Evolutionary conservation across 2,329 filamentous ascomycete genomes (phyloP), one percentile per base, ranked within the genome.

Genomic region (Cladorrhinum sp.): DNA sequence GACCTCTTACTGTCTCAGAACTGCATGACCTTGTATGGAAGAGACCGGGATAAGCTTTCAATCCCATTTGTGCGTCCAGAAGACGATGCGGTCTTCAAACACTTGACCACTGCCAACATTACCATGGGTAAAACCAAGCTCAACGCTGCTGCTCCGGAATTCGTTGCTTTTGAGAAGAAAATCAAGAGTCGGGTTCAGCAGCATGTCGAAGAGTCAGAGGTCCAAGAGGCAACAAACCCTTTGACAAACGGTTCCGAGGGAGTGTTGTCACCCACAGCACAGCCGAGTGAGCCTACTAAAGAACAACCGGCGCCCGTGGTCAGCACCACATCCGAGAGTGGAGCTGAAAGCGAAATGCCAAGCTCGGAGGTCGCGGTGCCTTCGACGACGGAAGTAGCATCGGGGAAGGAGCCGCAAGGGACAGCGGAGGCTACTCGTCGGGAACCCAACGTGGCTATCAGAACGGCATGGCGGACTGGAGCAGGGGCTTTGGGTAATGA

Each of bases 1-100:
- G 95, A 98, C 72, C 83, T 99, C 10, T 77, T 98, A 22, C 91
- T 99, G 68, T 98, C 95, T 0, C 91, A 93, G 65, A 96, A 96
- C 70, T 89, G 89, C 65, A 85, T 99, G 79, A 89, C 90, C 0
- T 79, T 98, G 25, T 93, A 92, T 67, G 91, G 96, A 67, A 90
- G 92, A 70, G 91, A 96, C 61, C 85, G 89, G 50, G 92, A 90
- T 72, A 95, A 93, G 70, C 79, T 98, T 12, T 92, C 91, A 16
- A 88, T 99, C 32, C 95, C 95, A 1, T 89, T 99, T 66, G 92
- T 96, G 45, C 86, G 95, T 25, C 95, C 95, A 0, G 95, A 98
- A 73, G 89, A 96, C 68, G 92, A 96, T 59, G 81, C 79, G 2
- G 77, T 86, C 0, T 98, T 96, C 77, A 95, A 90, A 68, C 84